Evolutionary conservation across 345 rosid genomes (phyloP), one percentile per base, ranked within the genome.

Genomic region (Citrus medica): DNA sequence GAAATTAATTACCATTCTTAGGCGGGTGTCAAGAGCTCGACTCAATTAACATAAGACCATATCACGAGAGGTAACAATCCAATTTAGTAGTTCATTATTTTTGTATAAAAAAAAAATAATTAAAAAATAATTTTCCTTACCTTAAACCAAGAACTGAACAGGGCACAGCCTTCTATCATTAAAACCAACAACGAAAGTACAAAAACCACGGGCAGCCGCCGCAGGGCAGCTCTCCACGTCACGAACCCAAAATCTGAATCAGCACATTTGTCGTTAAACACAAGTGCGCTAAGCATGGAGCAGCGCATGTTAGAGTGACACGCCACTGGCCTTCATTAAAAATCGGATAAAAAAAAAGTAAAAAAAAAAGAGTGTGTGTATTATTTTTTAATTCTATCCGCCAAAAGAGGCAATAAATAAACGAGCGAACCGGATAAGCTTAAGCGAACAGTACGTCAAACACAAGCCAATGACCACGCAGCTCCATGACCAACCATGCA

Each of bases 271-370:
- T 67, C 75, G 51, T 42, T 62, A 68, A 35, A 37, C 30, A 14
- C 56, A 3, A 65, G 76, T n/a, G 84, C 87, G 81, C 79, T 61
- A 74, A 69, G 74, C 78, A 59, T 80, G 73, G 79, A 0, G 25
- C 0, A 40, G 84, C 82, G 72, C 75, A 76, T 22, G 67, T 64
- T 75, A 72, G 79, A 40, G 84, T 76, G 72, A 35, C 65, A 67
- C 73, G 79, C 55, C 63, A 67, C 9, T 67, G 89, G 88, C 84
- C 79, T 84, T 73, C 85, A 85, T 64, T 79, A n/a, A 86, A 73
- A 42, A 63, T 79, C 90, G 90, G 91, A 90, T 82, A 86, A 38
- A 38, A 38, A 38, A 38, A 40, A 3, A 0, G 2, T 0, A 9
- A 2, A 42, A 42, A 42, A 3, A 42, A 17, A 3, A 42, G 51